Base-by-base conservation (phyloP, 1,284 basidiomycete species). In the Peniophora sp. region DNA sequence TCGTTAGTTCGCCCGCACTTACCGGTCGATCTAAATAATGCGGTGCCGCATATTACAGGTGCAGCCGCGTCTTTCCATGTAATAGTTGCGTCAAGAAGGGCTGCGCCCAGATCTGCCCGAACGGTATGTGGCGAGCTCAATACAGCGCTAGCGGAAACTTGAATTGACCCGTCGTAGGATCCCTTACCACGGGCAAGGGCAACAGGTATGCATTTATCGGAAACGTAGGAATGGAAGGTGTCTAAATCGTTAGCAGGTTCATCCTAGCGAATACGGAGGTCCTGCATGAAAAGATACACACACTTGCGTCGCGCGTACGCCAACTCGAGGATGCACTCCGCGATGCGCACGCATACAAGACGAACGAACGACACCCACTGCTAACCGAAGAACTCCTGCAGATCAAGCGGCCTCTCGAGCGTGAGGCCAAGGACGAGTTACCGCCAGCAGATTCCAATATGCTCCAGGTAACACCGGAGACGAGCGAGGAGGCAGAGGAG, bases 41-140 rank as follows among this genome's bases (percentile, higher is more conserved):
- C 27, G 5, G 27, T 32, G 27, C 27, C 27, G 27, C 27, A 32
- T 50, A 20, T 39, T 54, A 9, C 55, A 83, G 79, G 61, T 84
- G 81, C 56, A 80, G 75, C 57, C 76, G 81, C 54, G 69, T 75
- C 49, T 83, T 83, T 66, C 81, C 81, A 48, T 83, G 80, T 56
- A 78, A 77, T 43, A 82, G 81, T 58, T 83, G 81, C 58, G 78
- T 80, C 35, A 83, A 83, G 70, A 83, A 83, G 63, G 81, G 81
- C 53, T 80, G 78, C 58, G 69, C 73, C 6, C 70, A 82, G 11
- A 84, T 84, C 47, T 83, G 81, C 63, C 81, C 80, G 5, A 74
- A 82, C 57, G 79, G 79, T 80, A 49, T 22, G 65, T 55, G n/a
- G n/a, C n/a, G n/a, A n/a, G n/a, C n/a, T n/a, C n/a, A n/a, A n/a